Base-by-base conservation (phyloP, 2,329 filamentous ascomycete genomes). In the Trichophyton rubrum region DNA sequence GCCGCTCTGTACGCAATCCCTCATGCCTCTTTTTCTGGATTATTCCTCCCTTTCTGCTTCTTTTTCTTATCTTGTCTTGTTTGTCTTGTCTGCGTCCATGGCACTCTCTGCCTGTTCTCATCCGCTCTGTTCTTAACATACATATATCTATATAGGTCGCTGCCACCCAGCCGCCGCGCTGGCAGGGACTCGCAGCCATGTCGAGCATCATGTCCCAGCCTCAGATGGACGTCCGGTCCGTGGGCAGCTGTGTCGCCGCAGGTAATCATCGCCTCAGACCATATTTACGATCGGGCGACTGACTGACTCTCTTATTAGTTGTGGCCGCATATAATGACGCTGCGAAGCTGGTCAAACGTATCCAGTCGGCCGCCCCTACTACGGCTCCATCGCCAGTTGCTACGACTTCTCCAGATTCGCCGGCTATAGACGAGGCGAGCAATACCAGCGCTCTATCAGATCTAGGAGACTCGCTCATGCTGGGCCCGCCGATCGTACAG, bases 391-490 rank as follows among this genome's bases (percentile, higher is more conserved):
- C 49, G 17, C 8, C 22, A 2, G n/a, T 27, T 33, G 8, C 49
- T n/a, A n/a, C 30, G 7, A 33, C 30, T 11, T 33, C 49, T n/a
- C 9, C 45, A 5, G 22, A 11, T 9, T 40, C 38, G 33, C 51
- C 38, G 35, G 24, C 20, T 30, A n/a, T 4, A 15, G 33, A 11
- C 40, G 35, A 35, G 38, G 41, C 57, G 45, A 60, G 49, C 51
- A 56, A 49, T 49, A 49, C 9, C 8, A 38, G 22, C 1, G 45
- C 45, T n/a, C 11, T 62, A 7, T 49, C 47, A n/a, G 53, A 59
- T 43, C 66, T 76, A 24, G 69, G 74, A 58, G 64, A 64, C 47
- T 76, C 74, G 5, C 68, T 76, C 1, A 61, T 61, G 6, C 69
- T 71, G 1, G 73, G 73, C 20, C 69, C 68, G 2, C 62, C 64